Base-by-base conservation (phyloP, 2,329 filamentous ascomycete species). In the Claviceps cyperi region DNA sequence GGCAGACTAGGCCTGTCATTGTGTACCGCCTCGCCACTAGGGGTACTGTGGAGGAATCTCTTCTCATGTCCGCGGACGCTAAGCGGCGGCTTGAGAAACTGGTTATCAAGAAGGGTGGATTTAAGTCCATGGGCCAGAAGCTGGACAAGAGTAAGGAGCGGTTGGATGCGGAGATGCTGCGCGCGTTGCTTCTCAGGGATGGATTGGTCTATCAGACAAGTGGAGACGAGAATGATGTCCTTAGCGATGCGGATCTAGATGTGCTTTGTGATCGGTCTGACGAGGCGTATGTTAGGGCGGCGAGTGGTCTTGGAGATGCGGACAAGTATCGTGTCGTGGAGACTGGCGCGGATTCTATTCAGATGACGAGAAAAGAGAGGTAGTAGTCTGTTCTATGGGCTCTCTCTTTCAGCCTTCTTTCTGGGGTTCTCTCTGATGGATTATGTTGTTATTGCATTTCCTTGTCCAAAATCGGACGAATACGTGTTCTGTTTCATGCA, bases 11-110 rank as follows among this genome's bases (percentile, higher is more conserved):
- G 2, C 92, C 92, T 0, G 92, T 98, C 1, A 80, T 98, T 19
- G 84, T 98, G 0, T 98, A 94, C 65, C 84, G 92, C 1, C 81
- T 98, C 36, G 91, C 92, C 0, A 98, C 92, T 0, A 89, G 90
- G 59, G 86, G 84, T 8, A 97, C 92, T 0, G 87, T 98, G 0
- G 92, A 98, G 63, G 87, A 96, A 60, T 82, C 81, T 5, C 73
- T 97, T 0, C 77, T 97, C 0, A 78, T 89, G 58, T 89, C 86
- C 36, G 92, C 92, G 0, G 89, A 96, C 58, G 87, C 86, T 1
- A 98, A 98, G 66, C 83, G 92, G 0, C 78, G 90, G 1, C 75
- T 98, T 0, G 92, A 98, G 64, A 94, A 96, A 62, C 73, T 98
- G 0, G 88, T 98, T 6, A 98, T 98, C 60, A 86, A 91, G 53